Conservation (phyloP, 2,329 filamentous ascomycete species). For the Aspergillus pseudotamarii region DNA sequence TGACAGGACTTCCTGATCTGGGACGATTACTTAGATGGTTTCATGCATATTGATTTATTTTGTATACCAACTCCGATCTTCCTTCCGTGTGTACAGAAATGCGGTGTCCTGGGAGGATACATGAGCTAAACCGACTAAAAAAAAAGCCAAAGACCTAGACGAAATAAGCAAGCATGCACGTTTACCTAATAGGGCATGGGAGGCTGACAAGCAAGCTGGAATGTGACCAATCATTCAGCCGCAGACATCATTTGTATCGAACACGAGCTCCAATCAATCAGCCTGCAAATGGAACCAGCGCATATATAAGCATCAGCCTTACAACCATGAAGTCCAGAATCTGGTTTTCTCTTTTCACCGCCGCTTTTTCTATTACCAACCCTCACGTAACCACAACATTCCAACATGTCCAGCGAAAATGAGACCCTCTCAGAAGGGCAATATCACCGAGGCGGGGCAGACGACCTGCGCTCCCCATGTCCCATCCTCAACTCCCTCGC, state of each 20-base stretch:
- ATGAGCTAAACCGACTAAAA: no score
- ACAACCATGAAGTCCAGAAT: neutral
- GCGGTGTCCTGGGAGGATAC: no score
- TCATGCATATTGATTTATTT: neutral
- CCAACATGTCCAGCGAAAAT: neutral
- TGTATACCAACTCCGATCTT: neutral
- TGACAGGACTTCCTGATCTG: slow-evolving; percentile 35
- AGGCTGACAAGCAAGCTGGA: neutral
- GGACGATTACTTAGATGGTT: neutral
- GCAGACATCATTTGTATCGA: neutral
- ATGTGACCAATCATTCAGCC: neutral
- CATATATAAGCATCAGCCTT: neutral
- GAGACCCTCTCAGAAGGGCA: neutral
- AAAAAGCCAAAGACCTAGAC: neutral
- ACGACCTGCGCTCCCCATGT: slow-evolving; percentile 18
- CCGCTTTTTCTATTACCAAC: neutral
- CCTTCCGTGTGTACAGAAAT: neutral
- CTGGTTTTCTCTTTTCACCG: neutral
- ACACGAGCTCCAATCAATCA: neutral
- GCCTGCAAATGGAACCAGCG: neutral
- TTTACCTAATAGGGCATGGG: neutral
- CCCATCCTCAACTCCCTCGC: slow-evolving; percentile 21
- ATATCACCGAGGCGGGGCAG: slow-evolving; percentile 8
- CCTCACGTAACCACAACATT: neutral
- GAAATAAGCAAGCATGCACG: neutral